Evolutionary conservation across 129 eudicot species (phyloP).

Genomic region (Heracleum sosnowskyi): DNA sequence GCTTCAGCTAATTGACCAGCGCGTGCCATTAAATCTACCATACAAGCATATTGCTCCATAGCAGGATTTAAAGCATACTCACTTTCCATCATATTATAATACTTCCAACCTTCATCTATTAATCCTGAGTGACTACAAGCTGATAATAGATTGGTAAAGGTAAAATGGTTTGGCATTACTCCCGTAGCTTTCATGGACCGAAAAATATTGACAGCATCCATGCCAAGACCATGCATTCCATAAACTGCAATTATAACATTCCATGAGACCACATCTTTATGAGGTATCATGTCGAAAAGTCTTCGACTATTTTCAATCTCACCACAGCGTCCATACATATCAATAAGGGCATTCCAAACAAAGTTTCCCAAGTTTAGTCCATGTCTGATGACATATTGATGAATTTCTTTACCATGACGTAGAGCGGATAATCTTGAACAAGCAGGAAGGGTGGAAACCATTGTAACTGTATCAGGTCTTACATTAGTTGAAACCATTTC

Average conservation of each 20-base stretch:
- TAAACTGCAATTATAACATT: conserved; percentile 15
- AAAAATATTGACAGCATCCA: conserved; percentile 7
- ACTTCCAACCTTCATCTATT: conserved; percentile 15
- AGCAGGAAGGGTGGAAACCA: conserved; percentile 33
- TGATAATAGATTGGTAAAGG: conserved; percentile 12
- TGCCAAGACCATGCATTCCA: conserved; percentile 13
- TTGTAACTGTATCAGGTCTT: conserved; percentile 36
- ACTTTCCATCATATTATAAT: conserved; percentile 13
- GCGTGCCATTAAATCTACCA: conserved; percentile 21
- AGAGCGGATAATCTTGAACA: conserved; percentile 23
- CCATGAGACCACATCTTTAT: conserved; percentile 13
- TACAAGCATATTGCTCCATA: conserved; percentile 21
- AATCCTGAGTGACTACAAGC: conserved; percentile 22
- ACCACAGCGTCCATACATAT: conserved; percentile 18
- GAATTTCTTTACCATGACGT: conserved; percentile 16
- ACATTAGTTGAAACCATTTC: conserved; percentile 20
- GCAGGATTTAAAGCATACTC: conserved; percentile 13
- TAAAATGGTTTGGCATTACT: conserved; percentile 8
- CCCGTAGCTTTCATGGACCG: conserved; percentile 7
- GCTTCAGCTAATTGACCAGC: conserved; percentile 9
- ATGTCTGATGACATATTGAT: conserved; percentile 10
- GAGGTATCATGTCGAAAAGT: not conserved
- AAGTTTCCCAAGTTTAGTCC: conserved; percentile 2
- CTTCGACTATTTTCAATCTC: conserved; percentile 7
- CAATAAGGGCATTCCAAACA: conserved; percentile 13